Evolutionary conservation across 2,329 filamentous ascomycete species (phyloP).

Genomic region (Trichophyton mentagrophytes): DNA sequence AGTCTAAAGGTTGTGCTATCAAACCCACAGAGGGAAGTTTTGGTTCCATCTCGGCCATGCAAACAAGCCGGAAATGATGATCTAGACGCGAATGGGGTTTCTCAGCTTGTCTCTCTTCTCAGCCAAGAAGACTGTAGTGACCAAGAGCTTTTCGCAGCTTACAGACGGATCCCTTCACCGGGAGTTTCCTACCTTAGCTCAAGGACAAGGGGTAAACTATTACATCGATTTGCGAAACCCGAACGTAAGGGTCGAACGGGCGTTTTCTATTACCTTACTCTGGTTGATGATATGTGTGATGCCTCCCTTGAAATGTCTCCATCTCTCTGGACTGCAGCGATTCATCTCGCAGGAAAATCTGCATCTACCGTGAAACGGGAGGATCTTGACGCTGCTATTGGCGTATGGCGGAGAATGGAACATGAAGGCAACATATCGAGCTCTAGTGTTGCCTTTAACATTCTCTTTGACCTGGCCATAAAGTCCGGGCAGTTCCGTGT

Average conservation of each 20-base stretch:
- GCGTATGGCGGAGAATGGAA: slow-evolving; percentile 87
- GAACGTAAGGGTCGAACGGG: slow-evolving; percentile 32
- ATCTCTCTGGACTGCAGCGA: slow-evolving; percentile 70
- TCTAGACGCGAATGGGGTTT: slow-evolving; percentile 25
- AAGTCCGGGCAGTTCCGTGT: slow-evolving; percentile 74
- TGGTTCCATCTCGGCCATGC: not conserved
- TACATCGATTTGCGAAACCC: slow-evolving; percentile 54
- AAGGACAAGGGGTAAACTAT: slow-evolving; percentile 47
- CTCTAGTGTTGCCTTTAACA: slow-evolving; percentile 78
- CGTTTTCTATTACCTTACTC: slow-evolving; percentile 65
- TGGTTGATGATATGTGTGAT: slow-evolving; percentile 71
- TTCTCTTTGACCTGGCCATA: slow-evolving; percentile 77
- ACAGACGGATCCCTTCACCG: slow-evolving; percentile 41
- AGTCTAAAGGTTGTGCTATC: slow-evolving; percentile 12
- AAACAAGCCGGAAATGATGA: slow-evolving; percentile 11
- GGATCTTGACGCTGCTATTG: slow-evolving; percentile 56
- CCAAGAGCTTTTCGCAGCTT: slow-evolving; percentile 40
- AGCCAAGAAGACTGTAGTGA: slow-evolving; percentile 34
- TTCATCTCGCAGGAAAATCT: slow-evolving; percentile 65
- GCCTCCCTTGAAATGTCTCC: slow-evolving; percentile 55
- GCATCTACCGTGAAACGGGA: slow-evolving; percentile 45
- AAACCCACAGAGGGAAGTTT: slow-evolving; percentile 13
- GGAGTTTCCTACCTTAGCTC: slow-evolving; percentile 40
- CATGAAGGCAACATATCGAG: slow-evolving; percentile 49
- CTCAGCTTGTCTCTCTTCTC: slow-evolving; percentile 32